Percentiles rank a stretch among this genome's conserved stretches.
Evolutionary conservation across 2,329 filamentous ascomycete genomes (phyloP).

Genomic region (Botrytis aclada): DNA sequence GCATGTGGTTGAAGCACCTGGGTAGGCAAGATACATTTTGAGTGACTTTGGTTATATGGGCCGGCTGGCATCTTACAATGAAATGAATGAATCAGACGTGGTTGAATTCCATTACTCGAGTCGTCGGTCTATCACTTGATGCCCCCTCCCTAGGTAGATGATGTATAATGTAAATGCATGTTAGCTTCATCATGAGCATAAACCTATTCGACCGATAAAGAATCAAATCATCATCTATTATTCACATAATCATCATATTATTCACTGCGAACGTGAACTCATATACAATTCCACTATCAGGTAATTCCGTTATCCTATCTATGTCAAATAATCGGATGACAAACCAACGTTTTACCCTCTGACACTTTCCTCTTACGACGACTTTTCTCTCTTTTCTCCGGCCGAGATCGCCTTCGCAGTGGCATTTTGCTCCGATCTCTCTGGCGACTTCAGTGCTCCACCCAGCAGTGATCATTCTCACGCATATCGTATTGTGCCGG

Average conservation of each 20-base stretch:
- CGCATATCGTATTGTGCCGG: not conserved
- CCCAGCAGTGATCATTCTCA: not conserved
- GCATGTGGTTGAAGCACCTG: too few species aligned
- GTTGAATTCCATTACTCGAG: not conserved
- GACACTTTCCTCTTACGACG: not conserved
- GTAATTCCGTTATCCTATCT: too few species aligned
- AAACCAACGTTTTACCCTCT: not conserved
- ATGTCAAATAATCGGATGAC: not conserved
- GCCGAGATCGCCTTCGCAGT: not conserved
- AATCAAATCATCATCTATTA: too few species aligned
- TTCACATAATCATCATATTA: too few species aligned
- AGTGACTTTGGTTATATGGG: not conserved
- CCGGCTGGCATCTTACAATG: not conserved
- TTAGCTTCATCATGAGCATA: too few species aligned
- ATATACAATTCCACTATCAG: too few species aligned
- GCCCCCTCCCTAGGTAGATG: too few species aligned
- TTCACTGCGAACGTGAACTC: too few species aligned
- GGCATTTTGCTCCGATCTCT: not conserved
- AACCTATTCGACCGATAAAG: too few species aligned
- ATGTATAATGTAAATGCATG: too few species aligned
- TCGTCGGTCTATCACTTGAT: too few species aligned
- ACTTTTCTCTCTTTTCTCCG: not conserved
- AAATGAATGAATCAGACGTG: not conserved
- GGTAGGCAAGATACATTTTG: not conserved
- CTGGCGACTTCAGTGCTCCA: not conserved